Evolutionary conservation across 352 stramenopile genomes (phyloP), one percentile per base, ranked within the genome.

Genomic region (Globisporangium iwayamae): DNA sequence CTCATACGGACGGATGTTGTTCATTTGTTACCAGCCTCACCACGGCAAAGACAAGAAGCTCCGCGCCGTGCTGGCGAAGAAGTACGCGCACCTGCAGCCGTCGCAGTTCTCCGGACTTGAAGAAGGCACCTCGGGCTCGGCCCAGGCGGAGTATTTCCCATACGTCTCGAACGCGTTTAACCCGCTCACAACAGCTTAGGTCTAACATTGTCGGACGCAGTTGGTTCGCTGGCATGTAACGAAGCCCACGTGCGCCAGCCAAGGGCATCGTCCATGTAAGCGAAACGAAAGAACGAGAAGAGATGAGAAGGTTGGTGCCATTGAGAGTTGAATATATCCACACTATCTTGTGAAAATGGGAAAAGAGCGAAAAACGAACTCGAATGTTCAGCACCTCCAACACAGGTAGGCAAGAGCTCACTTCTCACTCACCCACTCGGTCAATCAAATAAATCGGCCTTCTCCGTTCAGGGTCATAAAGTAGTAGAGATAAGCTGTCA

Each of bases 91-190:
- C 65, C 65, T 95, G 52, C 85, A 94, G 67, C 85, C 85, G 60
- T 81, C 83, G 50, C 85, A 94, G 65, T 94, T 94, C 63, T 89
- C 82, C 18, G 79, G 76, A 25, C 68, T 93, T 25, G 85, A 94
- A 73, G 85, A 94, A 52, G 73, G 60, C 36, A 65, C 74, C 6
- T 85, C 79, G 54, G 73, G 78, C 50, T 70, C 76, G 41, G 75
- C 72, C 14, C 83, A 91, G 51, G 74, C 76, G 63, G 85, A 94
- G 71, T 94, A 91, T 68, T 93, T 75, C 60, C 79, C 85, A 48
- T 94, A 94, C 70, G 85, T 94, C 65, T 85, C 79, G 66, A 93
- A 92, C 69, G 66, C 79, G 22, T 94, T 94, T 73, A 78, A 79
- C 56, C 80, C 83, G 30, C 69, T 94, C 22, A 75, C 64, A 51